A percentile compares a stretch with the other conserved stretches of the same genome.
phyloP scores from a whole-genome alignment of 2,329 filamentous ascomycete species.

The Zymoseptoria crescenta region DNA sequence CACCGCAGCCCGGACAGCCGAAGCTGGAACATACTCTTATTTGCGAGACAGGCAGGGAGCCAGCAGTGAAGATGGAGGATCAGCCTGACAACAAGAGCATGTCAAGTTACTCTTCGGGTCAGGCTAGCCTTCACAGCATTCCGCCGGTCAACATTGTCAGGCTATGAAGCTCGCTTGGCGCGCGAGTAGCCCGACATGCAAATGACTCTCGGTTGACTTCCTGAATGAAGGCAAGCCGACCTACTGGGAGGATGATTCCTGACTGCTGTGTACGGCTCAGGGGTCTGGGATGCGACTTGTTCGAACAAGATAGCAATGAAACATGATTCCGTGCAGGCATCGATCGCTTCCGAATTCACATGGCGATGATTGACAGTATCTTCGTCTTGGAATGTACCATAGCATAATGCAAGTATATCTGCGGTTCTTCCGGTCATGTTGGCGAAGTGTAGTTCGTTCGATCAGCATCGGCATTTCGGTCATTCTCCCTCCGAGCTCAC shows the following conservation, averaged over 20 bases:
- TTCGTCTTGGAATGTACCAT: no score
- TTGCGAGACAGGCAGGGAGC: neutral
- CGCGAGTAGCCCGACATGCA: no score
- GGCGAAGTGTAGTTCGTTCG: neutral
- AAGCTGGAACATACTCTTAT: neutral
- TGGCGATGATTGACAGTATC: no score
- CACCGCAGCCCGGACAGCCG: neutral
- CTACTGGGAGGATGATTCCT: neutral
- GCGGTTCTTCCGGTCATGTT: no score
- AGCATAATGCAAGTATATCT: no score
- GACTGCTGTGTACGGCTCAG: neutral
- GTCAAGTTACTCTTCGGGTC: neutral
- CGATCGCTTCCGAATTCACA: no score
- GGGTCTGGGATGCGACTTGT: neutral
- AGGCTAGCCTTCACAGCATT: neutral
- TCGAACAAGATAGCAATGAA: neutral
- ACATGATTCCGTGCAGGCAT: no score
- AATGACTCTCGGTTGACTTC: no score
- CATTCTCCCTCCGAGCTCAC: neutral
- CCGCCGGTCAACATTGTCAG: neutral
- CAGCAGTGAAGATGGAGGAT: neutral
- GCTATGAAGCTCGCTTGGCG: neutral
- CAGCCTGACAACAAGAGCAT: neutral
- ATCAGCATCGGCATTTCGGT: neutral
- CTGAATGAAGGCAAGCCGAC: neutral